Evolutionary conservation across 163 green algal species (phyloP), one percentile per base, ranked within the genome.

Genomic region (Picocystis sp.): DNA sequence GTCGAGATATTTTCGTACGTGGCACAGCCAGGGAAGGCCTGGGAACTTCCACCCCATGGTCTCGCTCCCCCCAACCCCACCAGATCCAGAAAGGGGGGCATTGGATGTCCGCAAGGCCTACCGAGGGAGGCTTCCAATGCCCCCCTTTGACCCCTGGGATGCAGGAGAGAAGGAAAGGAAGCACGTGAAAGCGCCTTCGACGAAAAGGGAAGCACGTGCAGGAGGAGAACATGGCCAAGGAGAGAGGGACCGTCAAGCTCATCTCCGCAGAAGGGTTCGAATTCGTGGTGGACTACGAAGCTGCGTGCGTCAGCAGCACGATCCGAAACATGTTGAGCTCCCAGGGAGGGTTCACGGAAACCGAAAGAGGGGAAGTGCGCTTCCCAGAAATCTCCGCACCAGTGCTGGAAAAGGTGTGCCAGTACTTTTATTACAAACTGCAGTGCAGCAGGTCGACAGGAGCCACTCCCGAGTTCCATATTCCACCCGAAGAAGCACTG

Each of bases 381-480:
- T 93, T 98, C 23, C 83, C 79, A 2, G 84, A 94, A 41, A 96
- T 98, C 55, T 76, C 75, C 2, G 83, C 82, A 1, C 63, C 73
- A 9, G 87, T 95, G 33, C 64, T 98, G 47, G 90, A 98, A 61
- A 87, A 89, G 49, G 71, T 94, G 0, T 95, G 85, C 64, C 80
- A 96, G 64, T 98, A 96, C 72, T 95, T 94, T 29, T 93, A 98
- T 64, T 98, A 94, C 72, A 98, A 96, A 72, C 76, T 94, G 33
- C 68, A 71, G 0, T 84, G 93, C 61, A 80, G 83, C 35, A 89
- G 92, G 61, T 77, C 78, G 61, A 22, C 22, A 53, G 47, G 21
- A 17, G 22, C 17, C 63, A 90, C 94, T 29, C 90, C 90, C 1
- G 79, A 94, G 56, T 98, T 98, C 59, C 77, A 92, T 42, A 74